Conservation (phyloP, 108 stramenopile genomes). For the Nitzschia sp. region DNA sequence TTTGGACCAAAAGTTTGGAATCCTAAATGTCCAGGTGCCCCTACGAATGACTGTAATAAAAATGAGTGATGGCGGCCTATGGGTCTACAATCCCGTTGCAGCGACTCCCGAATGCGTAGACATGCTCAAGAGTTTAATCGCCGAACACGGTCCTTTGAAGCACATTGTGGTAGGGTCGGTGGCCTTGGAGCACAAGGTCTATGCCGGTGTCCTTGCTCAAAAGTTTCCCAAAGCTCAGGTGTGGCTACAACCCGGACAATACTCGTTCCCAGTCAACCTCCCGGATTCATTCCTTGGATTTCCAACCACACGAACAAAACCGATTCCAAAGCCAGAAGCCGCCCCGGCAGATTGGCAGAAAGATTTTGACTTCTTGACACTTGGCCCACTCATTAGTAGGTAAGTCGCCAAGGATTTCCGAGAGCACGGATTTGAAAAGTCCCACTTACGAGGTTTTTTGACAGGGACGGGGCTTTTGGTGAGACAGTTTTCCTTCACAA, state of each 20-base stretch:
- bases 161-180: constrained; percentile 91
- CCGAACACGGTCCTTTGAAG: constrained; percentile 76
- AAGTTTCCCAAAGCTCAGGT: constrained; percentile 81
- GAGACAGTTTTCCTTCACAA: constrained; percentile 94
- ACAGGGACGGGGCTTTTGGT: constrained; percentile 88
- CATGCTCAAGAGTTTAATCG: constrained; percentile 57
- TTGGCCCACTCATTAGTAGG: constrained; percentile 86
- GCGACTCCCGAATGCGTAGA: constrained; percentile 82
- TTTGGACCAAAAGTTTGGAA: constrained; percentile 94
- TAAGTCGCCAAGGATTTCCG: not conserved
- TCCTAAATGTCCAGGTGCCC: constrained; percentile 93
- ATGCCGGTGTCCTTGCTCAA: constrained; percentile 89
- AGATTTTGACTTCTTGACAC: constrained; percentile 70
- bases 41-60: constrained; percentile 86
- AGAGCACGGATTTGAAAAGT: not conserved
- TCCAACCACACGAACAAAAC: constrained; percentile 60
- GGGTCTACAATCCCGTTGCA: constrained; percentile 91
- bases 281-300: constrained; percentile 86
- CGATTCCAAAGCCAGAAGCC: constrained; percentile 56
- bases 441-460: not conserved
- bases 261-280: constrained; percentile 79
- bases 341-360: constrained; percentile 71
- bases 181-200: constrained; percentile 94
- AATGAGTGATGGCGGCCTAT: constrained; percentile 71
- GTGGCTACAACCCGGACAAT: constrained; percentile 89